Evolutionary conservation across 306 rosid species (phyloP), one percentile per base, ranked within the genome.

Genomic region (Quercus aquifolioides): DNA sequence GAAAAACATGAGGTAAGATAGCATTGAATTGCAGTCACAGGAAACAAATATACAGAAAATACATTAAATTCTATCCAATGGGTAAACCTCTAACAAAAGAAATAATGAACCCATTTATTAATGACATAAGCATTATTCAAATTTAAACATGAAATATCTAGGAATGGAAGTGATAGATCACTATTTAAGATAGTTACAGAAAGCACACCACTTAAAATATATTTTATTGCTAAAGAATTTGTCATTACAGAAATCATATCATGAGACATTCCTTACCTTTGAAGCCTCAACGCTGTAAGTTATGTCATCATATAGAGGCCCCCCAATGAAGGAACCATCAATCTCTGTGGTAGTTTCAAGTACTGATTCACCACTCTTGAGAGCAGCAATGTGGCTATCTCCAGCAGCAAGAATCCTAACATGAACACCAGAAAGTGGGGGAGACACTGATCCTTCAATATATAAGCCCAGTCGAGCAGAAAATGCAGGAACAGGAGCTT

Each of bases 241-340:
- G 81, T 30, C 55, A 58, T 30, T 20, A 70, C 73, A 76, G 58
- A 72, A 28, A 62, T 20, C 23, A 67, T 76, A 57, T 25, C 25
- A 26, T 46, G 71, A 78, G 69, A 72, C 31, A 76, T 78, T 74
- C 13, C 87, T 49, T 76, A 95, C 99, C 99, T 91, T 96, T 71
- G 86, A 87, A 75, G 99, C 99, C 84, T 93, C 88, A 49, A 85
- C 90, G 55, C 67, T 81, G 86, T 93, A 93, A 75, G 87, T 88
- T 74, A 93, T 84, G 81, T 95, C 99, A 75, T 96, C 90, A 75
- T 91, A 91, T 67, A 96, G 78, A 81, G 99, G 99, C 60, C 99
- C 99, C 71, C 89, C 98, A 80, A 87, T 85, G 83, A 75, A 93
- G 75, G 85, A 74, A 74, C 99, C 98, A 82, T 93, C 94, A 6